Percentiles rank a stretch among this genome's conserved stretches.
Conservation (phyloP, 2,329 filamentous ascomycete species). For the Aspergillus persii region DNA sequence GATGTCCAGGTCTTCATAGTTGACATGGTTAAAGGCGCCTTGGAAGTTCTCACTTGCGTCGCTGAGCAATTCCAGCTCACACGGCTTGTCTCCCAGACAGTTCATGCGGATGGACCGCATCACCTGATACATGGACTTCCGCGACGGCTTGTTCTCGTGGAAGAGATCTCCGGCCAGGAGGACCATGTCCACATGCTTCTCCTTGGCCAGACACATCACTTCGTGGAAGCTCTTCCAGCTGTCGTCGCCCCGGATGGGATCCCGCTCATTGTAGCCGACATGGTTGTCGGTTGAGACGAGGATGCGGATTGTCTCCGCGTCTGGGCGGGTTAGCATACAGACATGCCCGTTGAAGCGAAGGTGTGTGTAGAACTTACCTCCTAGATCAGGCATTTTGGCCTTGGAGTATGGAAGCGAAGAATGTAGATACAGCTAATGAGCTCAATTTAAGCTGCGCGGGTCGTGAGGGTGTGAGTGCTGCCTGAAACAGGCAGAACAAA, state of each 20-base stretch:
- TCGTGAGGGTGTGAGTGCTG: neutral
- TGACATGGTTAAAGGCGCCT: conserved; percentile 87
- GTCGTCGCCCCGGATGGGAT: conserved; percentile 91
- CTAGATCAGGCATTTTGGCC: conserved; percentile 24
- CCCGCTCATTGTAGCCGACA: conserved; percentile 93
- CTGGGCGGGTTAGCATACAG: conserved; percentile 27
- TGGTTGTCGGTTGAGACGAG: conserved; percentile 95
- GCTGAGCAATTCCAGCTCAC: conserved; percentile 89
- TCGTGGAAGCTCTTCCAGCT: conserved; percentile 97
- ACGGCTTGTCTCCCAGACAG: conserved; percentile 92
- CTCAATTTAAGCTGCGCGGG: neutral
- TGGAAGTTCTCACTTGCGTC: conserved; percentile 90
- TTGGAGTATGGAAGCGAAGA: neutral
- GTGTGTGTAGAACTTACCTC: conserved; percentile 22
- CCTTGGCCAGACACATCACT: conserved; percentile 82
- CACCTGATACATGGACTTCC: conserved; percentile 94
- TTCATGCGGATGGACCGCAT: conserved; percentile 93
- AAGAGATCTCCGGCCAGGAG: conserved; percentile 92
- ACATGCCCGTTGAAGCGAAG: neutral
- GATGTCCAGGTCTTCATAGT: conserved; percentile 96
- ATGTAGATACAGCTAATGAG: neutral
- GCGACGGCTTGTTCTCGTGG: conserved; percentile 95
- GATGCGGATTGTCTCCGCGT: conserved; percentile 85
- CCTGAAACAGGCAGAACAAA: neutral
- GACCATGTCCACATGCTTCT: conserved; percentile 95